Conservation (phyloP, 2,329 filamentous ascomycete species). For the Beauveria asiatica region DNA sequence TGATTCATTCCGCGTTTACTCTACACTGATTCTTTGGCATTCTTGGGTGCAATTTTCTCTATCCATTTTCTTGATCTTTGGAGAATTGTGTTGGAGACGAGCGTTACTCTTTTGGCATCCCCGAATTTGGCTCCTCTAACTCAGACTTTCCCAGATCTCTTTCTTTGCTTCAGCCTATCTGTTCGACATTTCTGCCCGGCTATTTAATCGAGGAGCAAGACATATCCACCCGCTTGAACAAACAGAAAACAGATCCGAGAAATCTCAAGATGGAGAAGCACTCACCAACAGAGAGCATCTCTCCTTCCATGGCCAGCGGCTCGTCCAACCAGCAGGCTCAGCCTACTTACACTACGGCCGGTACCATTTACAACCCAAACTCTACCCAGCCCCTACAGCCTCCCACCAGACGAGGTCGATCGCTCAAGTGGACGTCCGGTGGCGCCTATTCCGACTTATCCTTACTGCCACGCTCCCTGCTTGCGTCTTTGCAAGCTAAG, state of each 20-base stretch:
- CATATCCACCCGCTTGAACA: slow-evolving; percentile 1
- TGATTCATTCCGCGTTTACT: neutral
- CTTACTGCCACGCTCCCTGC: slow-evolving; percentile 28
- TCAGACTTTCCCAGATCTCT: slow-evolving; percentile 6
- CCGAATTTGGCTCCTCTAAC: neutral
- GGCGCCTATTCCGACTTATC: slow-evolving; percentile 23
- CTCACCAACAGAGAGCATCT: slow-evolving; percentile 19
- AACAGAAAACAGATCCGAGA: neutral
- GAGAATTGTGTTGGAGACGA: slow-evolving; percentile 5
- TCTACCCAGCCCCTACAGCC: slow-evolving; percentile 39
- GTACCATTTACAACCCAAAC: slow-evolving; percentile 45
- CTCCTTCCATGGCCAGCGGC: slow-evolving; percentile 17
- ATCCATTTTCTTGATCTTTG: slow-evolving; percentile 3
- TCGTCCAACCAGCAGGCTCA: slow-evolving; percentile 21
- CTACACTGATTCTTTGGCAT: neutral
- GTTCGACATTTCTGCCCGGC: slow-evolving; percentile 4
- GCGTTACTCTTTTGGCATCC: neutral
- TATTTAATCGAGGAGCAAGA: slow-evolving; percentile 7
- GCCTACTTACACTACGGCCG: slow-evolving; percentile 46
- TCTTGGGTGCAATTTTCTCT: neutral
- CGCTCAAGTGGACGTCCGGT: slow-evolving; percentile 31
- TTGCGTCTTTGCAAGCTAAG: slow-evolving; percentile 28
- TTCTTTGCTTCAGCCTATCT: neutral
- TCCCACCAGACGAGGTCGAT: slow-evolving; percentile 41
- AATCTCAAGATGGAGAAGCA: slow-evolving; percentile 24